Base-by-base conservation (phyloP, 768 basidiomycete genomes). In the Lactifluus hygrophoroides region DNA sequence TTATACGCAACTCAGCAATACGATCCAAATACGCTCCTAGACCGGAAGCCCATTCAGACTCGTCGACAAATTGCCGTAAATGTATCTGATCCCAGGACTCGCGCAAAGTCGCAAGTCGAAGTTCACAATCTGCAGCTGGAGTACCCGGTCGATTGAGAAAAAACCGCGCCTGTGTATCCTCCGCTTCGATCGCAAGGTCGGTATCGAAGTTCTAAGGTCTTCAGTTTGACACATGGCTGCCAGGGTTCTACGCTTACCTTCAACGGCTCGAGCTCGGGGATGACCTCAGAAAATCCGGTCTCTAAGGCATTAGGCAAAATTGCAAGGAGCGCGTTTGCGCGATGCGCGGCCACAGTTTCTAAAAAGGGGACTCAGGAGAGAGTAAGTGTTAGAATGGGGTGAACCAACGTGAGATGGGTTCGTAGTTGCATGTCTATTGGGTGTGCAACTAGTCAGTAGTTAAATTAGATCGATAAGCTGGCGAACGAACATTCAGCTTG, bases 361-460 rank as follows among this genome's bases (percentile, higher is more conserved):
- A 57, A 6, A 11, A 27, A 8, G 45, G 6, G 60, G 30, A 19
- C 54, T 46, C 1, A 25, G 4, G 1, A 8, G n/a, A 6, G 16
- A 32, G 21, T 16, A 4, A 1, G 11, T 8, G 30, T 11, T 6
- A n/a, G 37, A 58, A 35, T 9, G 17, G 3, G 54, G 48, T 25
- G 3, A 10, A 69, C 80, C 50, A 65, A 85, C 40, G 35, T 35
- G 35, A 35, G 11, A 35, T 35, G 1, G 35, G 5, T 17, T 80
- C 80, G 84, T 83, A 85, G 58, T 85, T 83, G 35, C 83, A 83
- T 4, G 80, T 75, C 83, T 83, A 54, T 47, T n/a, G 8, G 7
- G 2, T 3, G 37, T 17, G 23, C n/a, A 21, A 17, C 13, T 14
- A 3, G 17, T 38, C 14, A 47, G 56, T 16, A 23, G 27, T 32